phyloP scores from a whole-genome alignment of 306 rosid species.

The Vicia faba region DNA sequence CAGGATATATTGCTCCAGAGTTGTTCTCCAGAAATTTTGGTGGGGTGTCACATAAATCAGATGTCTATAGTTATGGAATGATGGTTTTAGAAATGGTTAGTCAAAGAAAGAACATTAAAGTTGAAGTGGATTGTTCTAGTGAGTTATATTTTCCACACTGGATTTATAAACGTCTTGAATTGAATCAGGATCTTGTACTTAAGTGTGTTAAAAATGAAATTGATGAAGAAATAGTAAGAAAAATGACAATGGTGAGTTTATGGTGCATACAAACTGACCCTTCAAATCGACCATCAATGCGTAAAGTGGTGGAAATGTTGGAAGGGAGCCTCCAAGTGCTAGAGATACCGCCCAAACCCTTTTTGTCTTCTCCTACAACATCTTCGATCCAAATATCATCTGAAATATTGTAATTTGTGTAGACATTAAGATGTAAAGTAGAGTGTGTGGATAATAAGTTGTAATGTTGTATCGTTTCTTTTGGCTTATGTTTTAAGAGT shows the following conservation, averaged over 20 bases:
- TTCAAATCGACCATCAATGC: slow-evolving; percentile 37
- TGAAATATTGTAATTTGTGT: neutral
- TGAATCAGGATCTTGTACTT: slow-evolving; percentile 34
- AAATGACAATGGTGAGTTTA: slow-evolving; percentile 45
- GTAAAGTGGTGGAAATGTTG: slow-evolving; percentile 43
- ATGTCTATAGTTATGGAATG: slow-evolving; percentile 52
- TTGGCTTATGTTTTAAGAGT: no score
- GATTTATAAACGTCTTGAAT: slow-evolving; percentile 41
- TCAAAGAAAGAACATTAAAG: slow-evolving; percentile 27
- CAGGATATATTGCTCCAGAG: slow-evolving; percentile 34
- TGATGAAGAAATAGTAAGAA: slow-evolving; percentile 34
- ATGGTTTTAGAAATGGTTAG: slow-evolving; percentile 47
- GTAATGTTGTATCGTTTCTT: neutral
- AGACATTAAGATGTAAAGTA: neutral
- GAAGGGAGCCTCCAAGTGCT: slow-evolving; percentile 31
- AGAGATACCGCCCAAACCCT: slow-evolving; percentile 38
- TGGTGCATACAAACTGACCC: slow-evolving; percentile 44
- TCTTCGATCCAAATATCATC: neutral
- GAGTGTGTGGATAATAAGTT: neutral
- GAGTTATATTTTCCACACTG: slow-evolving; percentile 48
- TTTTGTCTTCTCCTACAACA: slow-evolving; percentile 25
- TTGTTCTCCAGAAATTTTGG: slow-evolving; percentile 43
- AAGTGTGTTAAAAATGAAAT: slow-evolving; percentile 13
- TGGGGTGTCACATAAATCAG: slow-evolving; percentile 43
- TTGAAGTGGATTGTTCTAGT: slow-evolving; percentile 22